Evolutionary conservation across 192 early-diverging fungal genomes (phyloP), one percentile per base, ranked within the genome.

Genomic region (Podochytrium sp.): DNA sequence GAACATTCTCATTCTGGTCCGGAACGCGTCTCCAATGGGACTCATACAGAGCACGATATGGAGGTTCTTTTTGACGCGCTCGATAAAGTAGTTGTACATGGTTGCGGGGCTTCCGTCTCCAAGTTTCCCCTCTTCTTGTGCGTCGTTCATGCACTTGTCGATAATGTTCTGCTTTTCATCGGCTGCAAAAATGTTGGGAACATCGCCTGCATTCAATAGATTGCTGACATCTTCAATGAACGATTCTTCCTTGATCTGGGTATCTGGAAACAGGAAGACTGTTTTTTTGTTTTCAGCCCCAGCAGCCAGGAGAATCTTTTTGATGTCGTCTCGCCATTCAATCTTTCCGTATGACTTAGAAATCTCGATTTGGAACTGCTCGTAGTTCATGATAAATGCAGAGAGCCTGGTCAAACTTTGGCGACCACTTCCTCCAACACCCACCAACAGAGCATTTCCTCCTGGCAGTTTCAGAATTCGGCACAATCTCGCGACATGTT

Each of bases 1-100:
- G 41, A 86, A 89, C 74, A 86, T 81, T 23, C 87, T 65, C n/a
- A 89, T 73, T 37, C 88, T 71, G 1, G 84, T 79, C 37, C 88
- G 75, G 73, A 89, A 89, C 2, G 84, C 83, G 42, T 89, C 88
- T 42, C 88, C 88, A 63, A 89, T 89, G 1, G 88, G 88, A 75
- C 83, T 85, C 86, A 89, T 89, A 68, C 88, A 89, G 14, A 89
- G 75, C 4, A 86, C 78, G 38, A 89, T 85, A 56, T 89, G 88
- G 7, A 89, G 72, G 62, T 89, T 89, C 37, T 65, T 78, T 52
- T 79, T 80, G 12, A 87, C 84, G 1, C 88, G 76, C 27, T 87
- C 83, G 37, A 89, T 82, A 76, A 89, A 89, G 74, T 87, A 88
- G 73, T 86, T 89, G 77, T 89, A 89, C 38, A 89, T 62, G 1